Base-by-base conservation (phyloP, 331 rosid species). In the Rosa hybrid region DNA sequence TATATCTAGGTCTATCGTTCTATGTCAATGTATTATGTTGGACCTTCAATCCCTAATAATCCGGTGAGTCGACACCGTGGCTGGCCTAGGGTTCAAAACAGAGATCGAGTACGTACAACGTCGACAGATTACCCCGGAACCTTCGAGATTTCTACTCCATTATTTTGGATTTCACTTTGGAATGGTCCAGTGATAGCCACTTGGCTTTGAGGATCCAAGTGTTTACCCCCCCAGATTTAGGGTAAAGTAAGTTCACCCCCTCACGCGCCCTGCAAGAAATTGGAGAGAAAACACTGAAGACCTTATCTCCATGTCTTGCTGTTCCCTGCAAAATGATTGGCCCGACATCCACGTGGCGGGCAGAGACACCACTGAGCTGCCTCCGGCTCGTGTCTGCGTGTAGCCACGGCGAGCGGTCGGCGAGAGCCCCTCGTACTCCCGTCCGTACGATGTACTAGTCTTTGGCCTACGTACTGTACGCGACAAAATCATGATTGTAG, bases 391-490 rank as follows among this genome's bases (percentile, higher is more conserved):
- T 46, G 34, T 46, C 17, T 48, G 8, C 64, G 41, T 30, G 74
- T 41, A 11, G 53, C n/a, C 25, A 16, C 18, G 44, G 25, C 4
- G 64, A 57, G 27, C 34, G 82, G 80, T 68, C 80, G 77, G 77
- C 14, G 68, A 2, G 74, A 80, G 78, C 72, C 83, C 74, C 68
- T 62, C 56, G 85, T 70, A 74, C 81, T 41, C n/a, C 23, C 23
- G 69, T 78, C 88, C 81, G 83, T 85, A 85, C 86, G 46, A 64
- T 64, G 69, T 63, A 63, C 44, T 25, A 30, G 69, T 6, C 42
- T 27, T 63, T 6, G 39, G 68, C 39, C 70, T 64, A 30, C 70
- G 44, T 64, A 30, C n/a, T 34, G 45, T 16, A 34, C 21, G 8
- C 71, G 45, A 65, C 71, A 65, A 65, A 30, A 34, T 14, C 12